Base-by-base conservation (phyloP, 176 grass and related monocot species). In the Aechmea fasciata region DNA sequence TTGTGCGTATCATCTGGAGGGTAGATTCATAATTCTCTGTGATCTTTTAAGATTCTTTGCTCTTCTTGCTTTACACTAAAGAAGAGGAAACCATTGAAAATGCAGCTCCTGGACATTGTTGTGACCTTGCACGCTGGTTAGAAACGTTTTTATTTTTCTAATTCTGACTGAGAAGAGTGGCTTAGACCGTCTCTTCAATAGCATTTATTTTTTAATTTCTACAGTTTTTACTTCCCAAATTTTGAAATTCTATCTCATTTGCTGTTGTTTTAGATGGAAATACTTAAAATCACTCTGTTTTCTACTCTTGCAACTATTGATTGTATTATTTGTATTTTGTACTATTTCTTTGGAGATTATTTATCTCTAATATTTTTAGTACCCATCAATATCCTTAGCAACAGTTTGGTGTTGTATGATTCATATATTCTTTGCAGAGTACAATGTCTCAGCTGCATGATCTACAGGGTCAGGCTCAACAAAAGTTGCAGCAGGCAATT, bases 401-500 rank as follows among this genome's bases (percentile, higher is more conserved):
- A 11, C 9, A 69, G 2, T 49, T 14, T 41, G 53, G 9, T 9
- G 47, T 57, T 22, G 20, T 66, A 26, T 11, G 49, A 14, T 73
- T 67, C 10, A 12, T 13, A 69, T 11, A 68, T 78, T 78, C 77
- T n/a, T 74, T 83, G 77, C 77, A 92, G 94, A 84, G 70, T 51
- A 69, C 86, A 81, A 87, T 97, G 47, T 79, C 94, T 66, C 93
- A 92, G 77, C 73, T 92, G 70, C 86, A 97, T 79, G 94, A 92
- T 82, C 79, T 90, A 77, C 82, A 92, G 67, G 86, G 89, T 10
- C 94, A 92, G 63, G 29, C 79, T 79, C 93, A 96, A 65, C 93
- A 92, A 71, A 97, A 92, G 73, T 59, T 92, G 69, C 73, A 73
- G 49, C 94, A 92, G 82, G 84, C 68, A 85, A 73, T 89, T 79